Base-by-base conservation (phyloP, 1,139 yeast species). In the Nadsonia commutata region DNA sequence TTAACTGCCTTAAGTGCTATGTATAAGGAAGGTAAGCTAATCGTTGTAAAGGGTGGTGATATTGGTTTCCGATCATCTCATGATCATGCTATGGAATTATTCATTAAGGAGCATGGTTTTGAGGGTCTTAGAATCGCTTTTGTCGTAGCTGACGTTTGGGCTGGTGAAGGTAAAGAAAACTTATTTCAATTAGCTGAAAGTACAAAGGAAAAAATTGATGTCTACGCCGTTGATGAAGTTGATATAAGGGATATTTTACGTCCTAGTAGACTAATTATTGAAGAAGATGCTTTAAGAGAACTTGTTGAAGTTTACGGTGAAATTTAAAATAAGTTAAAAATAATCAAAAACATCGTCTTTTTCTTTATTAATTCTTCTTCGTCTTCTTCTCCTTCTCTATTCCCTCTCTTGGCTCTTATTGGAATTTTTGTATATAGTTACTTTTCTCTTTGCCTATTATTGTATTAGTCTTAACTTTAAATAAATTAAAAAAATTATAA, bases 191-290 rank as follows among this genome's bases (percentile, higher is more conserved):
- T 27, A 27, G 33, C 33, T 9, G 33, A 27, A 8, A 27, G n/a
- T 13, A 27, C 33, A 6, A 27, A 9, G 13, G 13, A 27, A 9
- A 74, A 72, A 54, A 74, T 84, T 40, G 82, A 74, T 52, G 77
- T 84, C 33, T 65, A 82, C 48, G 72, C 78, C 49, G 79, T 81
- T 59, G 94, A 85, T 53, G 82, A 80, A 20, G 76, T 85, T 37
- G 84, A 82, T 58, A 93, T 88, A 36, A 76, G 90, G 63, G 95
- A 86, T 57, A 58, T 88, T 45, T 73, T 88, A 51, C 81, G 78
- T 64, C 93, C 96, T 22, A 75, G 81, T 55, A 73, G 84, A 49
- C 67, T 88, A 48, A 75, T 76, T 54, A 74, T 86, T 50, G 96
- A 88, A 56, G 96, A 88, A 58, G 67, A 85, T 43, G 62, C 65